Evolutionary conservation across 163 green algal genomes (phyloP), one percentile per base, ranked within the genome.

Genomic region (Volvox carteri): DNA sequence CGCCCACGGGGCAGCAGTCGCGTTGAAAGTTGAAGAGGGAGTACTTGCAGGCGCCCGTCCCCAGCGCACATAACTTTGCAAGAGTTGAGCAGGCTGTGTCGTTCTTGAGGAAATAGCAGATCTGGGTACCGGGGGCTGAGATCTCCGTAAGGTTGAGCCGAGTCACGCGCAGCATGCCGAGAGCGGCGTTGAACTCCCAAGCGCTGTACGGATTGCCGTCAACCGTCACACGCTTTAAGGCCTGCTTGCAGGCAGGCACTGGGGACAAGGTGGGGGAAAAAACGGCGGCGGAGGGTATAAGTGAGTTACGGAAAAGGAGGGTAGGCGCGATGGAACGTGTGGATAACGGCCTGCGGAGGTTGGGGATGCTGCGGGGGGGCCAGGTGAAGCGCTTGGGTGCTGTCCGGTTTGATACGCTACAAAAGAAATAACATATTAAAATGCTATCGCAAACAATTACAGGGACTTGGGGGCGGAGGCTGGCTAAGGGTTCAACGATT

Each of bases 1-100:
- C 23, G 41, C 62, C 79, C 23, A 86, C 79, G 30, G 79, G 79
- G 70, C 84, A 89, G 70, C 84, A 89, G 50, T 84, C 52, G 35
- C 37, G 41, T 18, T 84, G 39, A 11, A 11, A 3, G 70, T 89
- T 89, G 84, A 89, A 89, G 50, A 89, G 11, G 11, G 84, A 41
- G 50, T 76, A 78, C 70, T 65, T 84, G 84, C 84, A 89, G 44
- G 41, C 12, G 37, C 84, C 84, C 28, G 8, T 28, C 25, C 62
- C 54, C 30, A 11, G 42, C 1, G 28, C 56, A 42, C 84, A 90
- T 18, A 90, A n/a, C 25, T 90, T 3, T 6, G 35, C 73, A 54
- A 90, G 73, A 39, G 25, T 56, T 1, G 84, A 33, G 73, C 84
- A 90, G 23, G 41, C 1, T 11, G 37, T 54, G 37, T 18, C 9